Conservation (phyloP, 352 stramenopile species). For the Phytophthora multivora region DNA sequence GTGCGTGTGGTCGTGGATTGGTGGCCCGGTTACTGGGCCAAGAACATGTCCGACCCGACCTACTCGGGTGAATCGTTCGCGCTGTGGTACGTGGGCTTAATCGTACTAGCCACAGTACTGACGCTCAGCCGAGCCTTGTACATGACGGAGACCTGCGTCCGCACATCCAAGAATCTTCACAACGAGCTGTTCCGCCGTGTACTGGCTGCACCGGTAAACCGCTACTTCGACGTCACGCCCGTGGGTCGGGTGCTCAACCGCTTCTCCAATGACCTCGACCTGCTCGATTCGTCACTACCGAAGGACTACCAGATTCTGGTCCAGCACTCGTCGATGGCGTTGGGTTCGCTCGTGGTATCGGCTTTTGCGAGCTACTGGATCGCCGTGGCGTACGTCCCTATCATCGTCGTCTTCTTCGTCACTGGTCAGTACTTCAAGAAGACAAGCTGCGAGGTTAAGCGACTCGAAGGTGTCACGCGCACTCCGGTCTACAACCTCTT, state of each 20-base stretch:
- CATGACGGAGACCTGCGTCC: conserved; percentile 28
- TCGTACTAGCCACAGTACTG: conserved; percentile 19
- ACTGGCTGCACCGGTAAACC: conserved; percentile 42
- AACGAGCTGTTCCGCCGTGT: conserved; percentile 44
- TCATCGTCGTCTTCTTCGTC: conserved; percentile 9
- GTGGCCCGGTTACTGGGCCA: conserved; percentile 37
- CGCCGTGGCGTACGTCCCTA: conserved; percentile 18
- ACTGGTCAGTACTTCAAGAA: conserved; percentile 64
- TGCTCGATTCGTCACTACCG: conserved; percentile 47
- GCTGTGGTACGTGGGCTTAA: conserved; percentile 41
- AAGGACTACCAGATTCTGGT: conserved; percentile 36
- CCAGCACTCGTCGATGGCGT: conserved; percentile 20
- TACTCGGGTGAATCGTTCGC: conserved; percentile 19
- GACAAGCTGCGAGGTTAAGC: conserved; percentile 88
- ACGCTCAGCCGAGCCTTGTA: conserved; percentile 24
- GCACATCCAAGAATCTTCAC: conserved; percentile 32
- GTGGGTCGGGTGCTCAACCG: conserved; percentile 51
- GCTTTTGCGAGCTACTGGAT: conserved; percentile 29
- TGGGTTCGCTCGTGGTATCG: conserved; percentile 22
- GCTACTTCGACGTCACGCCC: conserved; percentile 57
- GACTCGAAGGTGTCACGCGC: conserved; percentile 87
- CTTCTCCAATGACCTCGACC: conserved; percentile 55
- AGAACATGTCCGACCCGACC: conserved; percentile 28
- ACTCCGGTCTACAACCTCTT: conserved; percentile 27
- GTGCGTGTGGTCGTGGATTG: conserved; percentile 31